Evolutionary conservation across 805 yeast genomes (phyloP), one percentile per base, ranked within the genome.

Genomic region (Maudiozyma barnettii): DNA sequence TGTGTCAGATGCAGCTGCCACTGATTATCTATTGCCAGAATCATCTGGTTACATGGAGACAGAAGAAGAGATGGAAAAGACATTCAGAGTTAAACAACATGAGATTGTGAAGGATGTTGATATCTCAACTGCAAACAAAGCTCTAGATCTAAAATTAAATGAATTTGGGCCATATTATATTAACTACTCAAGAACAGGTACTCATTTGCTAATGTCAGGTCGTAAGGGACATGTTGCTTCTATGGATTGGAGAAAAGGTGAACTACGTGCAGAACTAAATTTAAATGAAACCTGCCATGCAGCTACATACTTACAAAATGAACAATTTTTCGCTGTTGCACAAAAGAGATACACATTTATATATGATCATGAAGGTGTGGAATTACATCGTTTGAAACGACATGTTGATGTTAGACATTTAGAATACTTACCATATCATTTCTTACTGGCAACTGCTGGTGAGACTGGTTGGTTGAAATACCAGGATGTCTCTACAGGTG

Each of bases 401-500:
- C 99, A 93, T 64, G 73, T 88, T 26, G 98, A 90, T 56, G 82
- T 82, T 23, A 86, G 90, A 36, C 71, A 77, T 49, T 70, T 93
- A 59, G 95, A 90, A 52, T 93, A 87, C 60, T 72, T 93, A 54
- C 98, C 98, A 1, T 93, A 90, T 64, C 99, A 93, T 67, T 90
- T 82, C 58, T 69, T 93, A 36, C 72, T 93, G 43, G 89, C 82
- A 1, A 79, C 96, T 0, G 88, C 95, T 1, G 98, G 99, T 39
- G 81, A 84, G 56, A 79, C 95, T 2, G 96, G 96, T 5, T 84
- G 75, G 66, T 72, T 93, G 51, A 87, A 85, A 67, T 93, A 87
- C 66, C 98, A 93, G 60, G 99, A 93, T 66, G 95, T 90, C 2
- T 83, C 96, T 3, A 93, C 98, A 0, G 99, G 99, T 51, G 77